phyloP scores from a whole-genome alignment of 495 filamentous ascomycete species.

The Penicillium argentinense region DNA sequence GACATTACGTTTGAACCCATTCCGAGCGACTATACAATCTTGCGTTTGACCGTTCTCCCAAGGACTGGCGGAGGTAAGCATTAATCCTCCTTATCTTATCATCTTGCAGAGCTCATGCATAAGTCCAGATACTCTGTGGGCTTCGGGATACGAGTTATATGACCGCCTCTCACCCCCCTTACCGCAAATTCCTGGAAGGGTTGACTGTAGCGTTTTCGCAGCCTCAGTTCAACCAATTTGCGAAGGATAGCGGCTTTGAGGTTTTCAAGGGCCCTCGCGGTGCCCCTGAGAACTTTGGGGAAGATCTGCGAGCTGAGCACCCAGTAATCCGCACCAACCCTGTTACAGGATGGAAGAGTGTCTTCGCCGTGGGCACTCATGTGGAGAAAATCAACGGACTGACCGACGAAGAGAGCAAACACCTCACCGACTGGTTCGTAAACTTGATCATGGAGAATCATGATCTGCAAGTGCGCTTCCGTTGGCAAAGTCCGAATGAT shows the following conservation, averaged over 20 bases:
- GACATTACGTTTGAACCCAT: slow-evolving; percentile 74
- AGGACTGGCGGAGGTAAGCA: slow-evolving; percentile 64
- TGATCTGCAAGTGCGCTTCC: slow-evolving; percentile 71
- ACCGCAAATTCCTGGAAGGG: slow-evolving; percentile 65
- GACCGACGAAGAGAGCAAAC: slow-evolving; percentile 58
- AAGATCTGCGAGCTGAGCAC: slow-evolving; percentile 61
- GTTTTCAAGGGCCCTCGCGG: slow-evolving; percentile 59
- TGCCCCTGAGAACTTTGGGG: slow-evolving; percentile 66
- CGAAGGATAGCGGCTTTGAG: slow-evolving; percentile 53
- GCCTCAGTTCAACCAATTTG: slow-evolving; percentile 57
- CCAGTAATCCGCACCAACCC: slow-evolving; percentile 80
- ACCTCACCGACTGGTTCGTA: slow-evolving; percentile 64
- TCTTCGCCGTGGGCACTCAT: slow-evolving; percentile 66
- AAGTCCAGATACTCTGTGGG: slow-evolving; percentile 67
- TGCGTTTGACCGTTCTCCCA: slow-evolving; percentile 62
- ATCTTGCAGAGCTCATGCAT: slow-evolving; percentile 3
- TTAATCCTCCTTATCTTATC: not conserved
- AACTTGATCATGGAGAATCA: slow-evolving; percentile 71
- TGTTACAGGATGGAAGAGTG: slow-evolving; percentile 76
- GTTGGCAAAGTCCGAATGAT: slow-evolving; percentile 62
- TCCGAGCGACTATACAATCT: slow-evolving; percentile 67
- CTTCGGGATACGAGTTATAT: slow-evolving; percentile 77
- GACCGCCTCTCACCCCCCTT: slow-evolving; percentile 67
- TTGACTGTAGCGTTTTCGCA: slow-evolving; percentile 67
- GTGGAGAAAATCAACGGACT: slow-evolving; percentile 64